Conservation (phyloP, 306 rosid genomes). For the Lagenaria siceraria region DNA sequence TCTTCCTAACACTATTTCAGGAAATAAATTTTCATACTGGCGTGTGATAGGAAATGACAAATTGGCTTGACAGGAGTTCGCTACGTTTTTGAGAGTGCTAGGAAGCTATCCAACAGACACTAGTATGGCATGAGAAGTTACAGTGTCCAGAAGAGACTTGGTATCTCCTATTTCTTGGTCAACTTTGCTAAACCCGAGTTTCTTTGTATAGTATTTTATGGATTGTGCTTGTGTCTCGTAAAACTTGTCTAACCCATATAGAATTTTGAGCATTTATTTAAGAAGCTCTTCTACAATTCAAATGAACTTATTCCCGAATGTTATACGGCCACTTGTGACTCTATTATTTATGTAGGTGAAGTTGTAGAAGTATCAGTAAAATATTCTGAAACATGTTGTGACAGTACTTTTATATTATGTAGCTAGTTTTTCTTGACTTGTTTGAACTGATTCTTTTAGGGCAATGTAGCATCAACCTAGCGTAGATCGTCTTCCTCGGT, state of each 20-base stretch:
- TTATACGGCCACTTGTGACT: background rate
- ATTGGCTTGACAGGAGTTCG: conserved; percentile 56
- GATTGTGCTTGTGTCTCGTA: background rate
- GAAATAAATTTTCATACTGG: conserved; percentile 7
- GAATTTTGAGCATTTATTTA: background rate
- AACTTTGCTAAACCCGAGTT: background rate
- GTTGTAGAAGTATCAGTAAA: background rate
- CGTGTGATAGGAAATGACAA: conserved; percentile 4
- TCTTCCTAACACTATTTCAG: background rate
- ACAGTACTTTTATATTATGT: background rate
- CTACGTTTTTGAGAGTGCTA: conserved; percentile 88
- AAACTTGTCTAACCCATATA: background rate
- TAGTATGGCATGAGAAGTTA: conserved; percentile 29
- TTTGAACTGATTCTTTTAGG: background rate
- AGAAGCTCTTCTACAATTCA: background rate
- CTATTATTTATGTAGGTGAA: background rate
- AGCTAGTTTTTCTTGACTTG: background rate
- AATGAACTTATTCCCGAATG: background rate
- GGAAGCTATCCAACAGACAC: conserved; percentile 95
- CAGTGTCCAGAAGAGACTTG: background rate
- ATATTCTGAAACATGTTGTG: background rate
- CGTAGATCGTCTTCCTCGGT: background rate
- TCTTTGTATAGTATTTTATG: background rate
- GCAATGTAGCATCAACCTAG: background rate
- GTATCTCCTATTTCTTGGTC: conserved; percentile 7